These are phyloP conservation scores for Cubamyces sp. DNA, from an alignment of 768 basidiomycete genomes.

Conservation along the genomic window DNA sequence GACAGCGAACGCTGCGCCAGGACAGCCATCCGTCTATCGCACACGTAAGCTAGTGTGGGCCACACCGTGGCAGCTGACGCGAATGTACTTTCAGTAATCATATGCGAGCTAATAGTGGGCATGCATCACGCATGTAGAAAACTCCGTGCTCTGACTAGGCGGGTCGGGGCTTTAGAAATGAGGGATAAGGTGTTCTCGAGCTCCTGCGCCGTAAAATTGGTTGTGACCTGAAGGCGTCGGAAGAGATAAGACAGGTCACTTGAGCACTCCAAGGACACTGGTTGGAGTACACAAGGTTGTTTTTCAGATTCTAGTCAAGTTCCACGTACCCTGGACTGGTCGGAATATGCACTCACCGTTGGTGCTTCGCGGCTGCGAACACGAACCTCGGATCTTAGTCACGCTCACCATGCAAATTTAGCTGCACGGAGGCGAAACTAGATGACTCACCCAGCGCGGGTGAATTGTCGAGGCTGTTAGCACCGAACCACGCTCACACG, in stretches of 20 bases:
- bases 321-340: neutral
- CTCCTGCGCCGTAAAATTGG: neutral
- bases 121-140: neutral
- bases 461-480: neutral
- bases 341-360: slow-evolving; percentile 5
- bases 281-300: neutral
- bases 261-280: neutral
- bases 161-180: neutral
- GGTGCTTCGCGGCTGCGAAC: slow-evolving; percentile 5
- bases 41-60: slow-evolving; percentile 2
- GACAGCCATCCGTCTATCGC: neutral
- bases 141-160: slow-evolving; percentile 3
- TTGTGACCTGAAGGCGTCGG: neutral
- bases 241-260: neutral
- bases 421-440: neutral
- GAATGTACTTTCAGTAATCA: slow-evolving; percentile 1
- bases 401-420: neutral
- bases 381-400: neutral
- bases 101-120: neutral
- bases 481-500: neutral
- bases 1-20: neutral
- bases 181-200: slow-evolving; percentile 10
- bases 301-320: slow-evolving; percentile 1
- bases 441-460: neutral
- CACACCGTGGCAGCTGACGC: slow-evolving; percentile 1